Evolutionary conservation across 1,284 basidiomycete genomes (phyloP), one percentile per base, ranked within the genome.

Genomic region (Ganoderma lingzhi): DNA sequence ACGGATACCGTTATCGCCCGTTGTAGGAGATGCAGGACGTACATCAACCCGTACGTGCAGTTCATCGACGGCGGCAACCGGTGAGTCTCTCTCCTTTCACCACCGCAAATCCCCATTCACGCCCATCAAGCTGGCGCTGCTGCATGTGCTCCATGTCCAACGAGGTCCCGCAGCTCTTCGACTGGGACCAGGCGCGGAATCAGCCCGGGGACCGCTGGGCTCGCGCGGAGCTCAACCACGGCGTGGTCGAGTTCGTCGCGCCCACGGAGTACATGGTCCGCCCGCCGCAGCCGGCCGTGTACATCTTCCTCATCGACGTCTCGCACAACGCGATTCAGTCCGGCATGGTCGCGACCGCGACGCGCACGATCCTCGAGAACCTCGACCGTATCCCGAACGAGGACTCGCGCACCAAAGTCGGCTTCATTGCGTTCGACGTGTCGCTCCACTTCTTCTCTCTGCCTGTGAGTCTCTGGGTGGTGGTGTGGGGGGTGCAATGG

Each of bases 261-360:
- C 97, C 98, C 10, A 97, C 97, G 1, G 98, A 99, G 83, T 99
- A 99, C 84, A 99, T 99, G 97, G 96, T 96, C 77, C 94, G 98
- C 73, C 95, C 98, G 19, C 98, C 98, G 53, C 98, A 99, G 81
- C 96, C 98, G 14, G 96, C 97, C 19, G 95, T 98, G 65, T 99
- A 98, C 82, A 90, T 97, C 66, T 99, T 99, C 86, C 87, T 99
- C 76, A 95, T 99, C 82, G 98, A 99, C 78, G 96, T 99, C 74
- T 96, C 94, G 77, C 95, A 98, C 79, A 82, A 92, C 56, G 96
- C 97, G 45, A 89, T 99, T 60, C 94, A 96, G 81, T 94, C 93
- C 60, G 96, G 96, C 65, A 99, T 99, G 97, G 96, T 99, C 45
- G 97, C 97, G 19, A 98, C 97, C 63, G 97, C 97, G 23, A 98